Conservation (phyloP, 495 filamentous ascomycete genomes). For the Talaromyces adpressus region DNA sequence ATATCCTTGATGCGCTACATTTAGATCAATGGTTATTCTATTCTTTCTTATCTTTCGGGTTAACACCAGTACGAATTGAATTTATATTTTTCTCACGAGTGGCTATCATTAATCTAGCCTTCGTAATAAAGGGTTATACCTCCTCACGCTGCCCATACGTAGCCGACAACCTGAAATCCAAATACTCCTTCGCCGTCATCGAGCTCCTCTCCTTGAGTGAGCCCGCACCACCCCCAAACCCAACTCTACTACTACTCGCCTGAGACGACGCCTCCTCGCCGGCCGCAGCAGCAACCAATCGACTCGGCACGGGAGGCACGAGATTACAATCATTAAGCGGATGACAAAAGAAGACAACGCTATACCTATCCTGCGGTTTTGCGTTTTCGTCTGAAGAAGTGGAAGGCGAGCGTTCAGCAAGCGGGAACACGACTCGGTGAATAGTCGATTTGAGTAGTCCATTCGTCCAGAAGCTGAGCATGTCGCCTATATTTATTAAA, state of each 20-base stretch:
- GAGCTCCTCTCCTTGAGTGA: slow-evolving; percentile 42
- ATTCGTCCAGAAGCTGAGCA: slow-evolving; percentile 87
- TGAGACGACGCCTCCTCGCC: slow-evolving; percentile 13
- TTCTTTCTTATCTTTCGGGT: neutral
- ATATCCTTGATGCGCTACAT: slow-evolving; percentile 6
- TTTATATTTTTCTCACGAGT: neutral
- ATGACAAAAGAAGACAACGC: slow-evolving; percentile 89
- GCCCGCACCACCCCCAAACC: slow-evolving; percentile 36
- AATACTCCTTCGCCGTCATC: slow-evolving; percentile 79
- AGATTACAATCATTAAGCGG: slow-evolving; percentile 66
- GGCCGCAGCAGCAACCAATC: slow-evolving; percentile 35
- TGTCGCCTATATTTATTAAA: slow-evolving; percentile 86
- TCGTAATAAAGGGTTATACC: neutral
- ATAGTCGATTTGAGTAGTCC: slow-evolving; percentile 79
- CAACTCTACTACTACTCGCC: slow-evolving; percentile 30
- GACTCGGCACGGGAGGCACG: slow-evolving; percentile 64
- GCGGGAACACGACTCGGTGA: slow-evolving; percentile 79
- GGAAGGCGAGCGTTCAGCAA: slow-evolving; percentile 19
- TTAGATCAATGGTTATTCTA: neutral
- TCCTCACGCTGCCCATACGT: slow-evolving; percentile 51
- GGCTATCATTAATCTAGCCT: too few species aligned
- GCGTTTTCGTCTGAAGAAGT: slow-evolving; percentile 11
- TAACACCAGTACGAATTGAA: neutral
- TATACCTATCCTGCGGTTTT: slow-evolving; percentile 67
- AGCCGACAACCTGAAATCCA: slow-evolving; percentile 64